These are phyloP conservation scores for Taiwanofungus camphoratus DNA, from an alignment of 1,284 basidiomycete species.

Conservation along the genomic window DNA sequence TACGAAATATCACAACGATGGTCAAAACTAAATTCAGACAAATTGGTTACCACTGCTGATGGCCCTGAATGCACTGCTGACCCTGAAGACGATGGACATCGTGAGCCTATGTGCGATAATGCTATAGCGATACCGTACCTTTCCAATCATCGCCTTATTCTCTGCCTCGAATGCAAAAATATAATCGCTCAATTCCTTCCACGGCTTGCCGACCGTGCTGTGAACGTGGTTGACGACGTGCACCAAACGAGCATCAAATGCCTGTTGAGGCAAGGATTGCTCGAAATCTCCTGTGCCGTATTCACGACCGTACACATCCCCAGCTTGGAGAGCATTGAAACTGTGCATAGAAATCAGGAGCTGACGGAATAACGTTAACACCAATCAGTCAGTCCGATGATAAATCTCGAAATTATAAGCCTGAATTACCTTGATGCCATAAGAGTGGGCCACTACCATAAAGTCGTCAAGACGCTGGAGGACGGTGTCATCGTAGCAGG, in stretches of 20 bases:
- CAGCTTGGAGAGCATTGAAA: conserved; percentile 27
- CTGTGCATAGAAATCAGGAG: conserved; percentile 33
- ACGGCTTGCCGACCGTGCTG: conserved; percentile 32
- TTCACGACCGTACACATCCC: conserved; percentile 25
- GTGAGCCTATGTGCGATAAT: background rate
- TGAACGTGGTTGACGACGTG: conserved; percentile 37
- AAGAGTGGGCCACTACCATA: conserved; percentile 31
- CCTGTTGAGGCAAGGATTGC: conserved; percentile 15
- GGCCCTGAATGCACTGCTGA: conserved; percentile 23
- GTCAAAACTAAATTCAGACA: conserved; percentile 12
- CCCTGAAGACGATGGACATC: conserved; percentile 14
- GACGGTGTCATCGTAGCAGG: conserved; percentile 34
- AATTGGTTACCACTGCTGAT: conserved; percentile 26
- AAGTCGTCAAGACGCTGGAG: conserved; percentile 34
- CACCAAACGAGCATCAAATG: conserved; percentile 28
- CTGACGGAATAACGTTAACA: too few species aligned
- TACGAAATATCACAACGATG: background rate
- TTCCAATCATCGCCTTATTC: conserved; percentile 31
- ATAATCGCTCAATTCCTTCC: conserved; percentile 38
- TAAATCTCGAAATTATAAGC: too few species aligned
- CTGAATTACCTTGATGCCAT: conserved; percentile 33
- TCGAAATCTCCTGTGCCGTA: conserved; percentile 23
- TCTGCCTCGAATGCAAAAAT: conserved; percentile 42
- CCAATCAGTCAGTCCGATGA: too few species aligned
- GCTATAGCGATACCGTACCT: background rate